These are phyloP conservation scores for Lenzites betulinus DNA, from an alignment of 768 basidiomycete genomes.

Conservation along the genomic window DNA sequence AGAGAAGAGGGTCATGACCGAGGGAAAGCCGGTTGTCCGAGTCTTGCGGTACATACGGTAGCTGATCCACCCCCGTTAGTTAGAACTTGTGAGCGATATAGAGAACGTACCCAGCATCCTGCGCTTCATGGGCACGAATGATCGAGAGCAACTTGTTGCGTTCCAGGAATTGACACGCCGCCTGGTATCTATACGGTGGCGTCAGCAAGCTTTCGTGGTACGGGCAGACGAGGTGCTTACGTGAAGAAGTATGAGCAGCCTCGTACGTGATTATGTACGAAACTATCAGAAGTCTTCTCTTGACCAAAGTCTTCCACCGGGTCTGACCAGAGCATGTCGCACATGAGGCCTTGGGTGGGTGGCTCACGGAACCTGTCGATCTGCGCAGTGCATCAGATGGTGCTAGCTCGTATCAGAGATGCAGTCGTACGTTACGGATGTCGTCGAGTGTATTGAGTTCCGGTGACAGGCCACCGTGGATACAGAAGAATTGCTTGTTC, in stretches of 20 bases:
- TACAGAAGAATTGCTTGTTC: constrained; percentile 99
- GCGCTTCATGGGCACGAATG: constrained; percentile 97
- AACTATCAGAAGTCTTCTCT: constrained; percentile 88
- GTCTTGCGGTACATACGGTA: constrained; percentile 99
- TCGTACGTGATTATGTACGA: constrained; percentile 94
- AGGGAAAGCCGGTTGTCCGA: constrained; percentile 96
- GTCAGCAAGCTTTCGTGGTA: background rate
- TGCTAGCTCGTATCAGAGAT: background rate
- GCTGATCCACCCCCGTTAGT: constrained; percentile 40
- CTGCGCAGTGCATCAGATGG: constrained; percentile 40
- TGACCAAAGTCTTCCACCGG: constrained; percentile 97
- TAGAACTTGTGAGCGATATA: background rate
- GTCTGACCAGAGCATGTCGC: constrained; percentile 98
- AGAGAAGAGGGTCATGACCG: constrained; percentile 99
- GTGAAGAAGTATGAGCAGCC: constrained; percentile 97
- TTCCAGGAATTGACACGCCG: constrained; percentile 96
- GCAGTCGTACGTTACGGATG: constrained; percentile 69
- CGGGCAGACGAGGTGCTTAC: constrained; percentile 44
- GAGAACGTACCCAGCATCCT: constrained; percentile 85
- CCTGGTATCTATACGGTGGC: constrained; percentile 71
- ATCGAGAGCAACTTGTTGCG: constrained; percentile 95
- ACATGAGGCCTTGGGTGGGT: constrained; percentile 96
- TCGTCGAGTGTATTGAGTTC: constrained; percentile 96
- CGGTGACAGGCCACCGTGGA: constrained; percentile 95
- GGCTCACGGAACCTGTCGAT: constrained; percentile 99